Conservation (phyloP, 2,329 filamentous ascomycete genomes). For the Podosphaera xanthii region DNA sequence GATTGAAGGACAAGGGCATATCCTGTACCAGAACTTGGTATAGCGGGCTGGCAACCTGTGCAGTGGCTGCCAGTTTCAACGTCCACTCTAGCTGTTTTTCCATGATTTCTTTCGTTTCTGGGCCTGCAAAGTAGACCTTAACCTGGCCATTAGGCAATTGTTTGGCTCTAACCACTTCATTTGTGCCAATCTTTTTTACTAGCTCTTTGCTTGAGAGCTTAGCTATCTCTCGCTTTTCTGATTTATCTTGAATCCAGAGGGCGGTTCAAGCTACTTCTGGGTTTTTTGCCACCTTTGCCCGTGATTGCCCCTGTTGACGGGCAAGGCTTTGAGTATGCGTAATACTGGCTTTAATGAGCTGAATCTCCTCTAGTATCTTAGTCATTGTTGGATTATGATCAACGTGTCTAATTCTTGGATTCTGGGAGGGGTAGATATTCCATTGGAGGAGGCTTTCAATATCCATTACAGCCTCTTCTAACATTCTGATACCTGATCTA, state of each 20-base stretch:
- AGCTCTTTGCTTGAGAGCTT: neutral
- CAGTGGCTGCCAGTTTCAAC: neutral
- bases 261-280: neutral
- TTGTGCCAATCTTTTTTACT: neutral
- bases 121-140: neutral
- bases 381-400: too few relatives aligned
- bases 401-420: too few relatives aligned
- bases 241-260: neutral
- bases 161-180: neutral
- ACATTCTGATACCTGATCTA: too few relatives aligned
- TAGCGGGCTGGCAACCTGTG: neutral
- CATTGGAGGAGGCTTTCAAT: too few relatives aligned
- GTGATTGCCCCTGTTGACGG: too few relatives aligned
- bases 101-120: neutral
- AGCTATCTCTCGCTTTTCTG: too few relatives aligned
- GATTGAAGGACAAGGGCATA: neutral
- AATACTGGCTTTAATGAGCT: too few relatives aligned
- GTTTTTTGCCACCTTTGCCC: neutral
- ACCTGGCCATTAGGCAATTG: neutral
- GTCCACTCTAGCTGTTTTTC: neutral
- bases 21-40: neutral
- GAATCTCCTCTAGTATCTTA: too few relatives aligned
- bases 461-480: too few relatives aligned
- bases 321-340: too few relatives aligned
- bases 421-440: too few relatives aligned